These are phyloP conservation scores for Trichosporon asahii DNA, from an alignment of 1,284 basidiomycete genomes.

Conservation along the genomic window DNA sequence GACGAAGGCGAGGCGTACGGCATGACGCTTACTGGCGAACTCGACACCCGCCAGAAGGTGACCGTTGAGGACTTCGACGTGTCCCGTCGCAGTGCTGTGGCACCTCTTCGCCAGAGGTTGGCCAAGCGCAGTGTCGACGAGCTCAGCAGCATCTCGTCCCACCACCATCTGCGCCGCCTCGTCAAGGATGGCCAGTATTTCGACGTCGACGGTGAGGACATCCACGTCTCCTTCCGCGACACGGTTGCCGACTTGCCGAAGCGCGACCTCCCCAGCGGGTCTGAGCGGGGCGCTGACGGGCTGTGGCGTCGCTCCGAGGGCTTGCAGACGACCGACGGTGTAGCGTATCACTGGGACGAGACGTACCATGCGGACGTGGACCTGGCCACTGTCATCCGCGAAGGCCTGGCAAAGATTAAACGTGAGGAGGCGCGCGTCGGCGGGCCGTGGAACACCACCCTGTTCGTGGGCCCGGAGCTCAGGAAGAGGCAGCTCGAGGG, in stretches of 20 bases:
- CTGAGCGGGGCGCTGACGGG: background rate
- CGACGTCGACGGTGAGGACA: background rate
- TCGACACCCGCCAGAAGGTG: background rate
- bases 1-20: background rate
- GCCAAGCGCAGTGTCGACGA: background rate
- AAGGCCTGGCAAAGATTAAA: background rate
- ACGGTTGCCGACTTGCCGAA: background rate
- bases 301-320: background rate
- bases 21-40: background rate
- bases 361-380: background rate
- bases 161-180: background rate
- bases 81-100: background rate
- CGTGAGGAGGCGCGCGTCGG: background rate
- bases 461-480: background rate
- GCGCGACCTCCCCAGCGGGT: background rate
- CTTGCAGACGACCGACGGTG: background rate
- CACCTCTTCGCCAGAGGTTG: background rate
- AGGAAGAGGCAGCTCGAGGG: background rate
- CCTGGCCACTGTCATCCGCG: background rate
- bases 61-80: too few relatives aligned
- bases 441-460: background rate
- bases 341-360: background rate
- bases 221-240: background rate
- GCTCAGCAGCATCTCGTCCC: background rate
- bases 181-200: background rate